Base-by-base conservation (phyloP, 768 basidiomycete genomes). In the Auriscalpium orientale region DNA sequence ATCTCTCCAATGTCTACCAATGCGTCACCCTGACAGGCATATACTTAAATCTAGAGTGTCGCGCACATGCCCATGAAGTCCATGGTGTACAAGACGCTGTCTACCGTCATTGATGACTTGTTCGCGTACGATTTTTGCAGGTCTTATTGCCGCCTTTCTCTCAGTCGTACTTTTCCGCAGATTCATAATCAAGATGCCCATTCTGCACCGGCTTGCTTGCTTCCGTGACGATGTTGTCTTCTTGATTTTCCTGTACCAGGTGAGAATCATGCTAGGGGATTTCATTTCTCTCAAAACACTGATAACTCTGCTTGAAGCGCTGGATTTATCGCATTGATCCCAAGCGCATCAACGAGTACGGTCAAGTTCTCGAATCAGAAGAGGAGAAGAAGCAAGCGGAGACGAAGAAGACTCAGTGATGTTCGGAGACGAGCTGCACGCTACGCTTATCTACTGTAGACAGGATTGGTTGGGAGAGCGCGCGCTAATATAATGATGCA, bases 21-120 rank as follows among this genome's bases (percentile, higher is more conserved):
- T 50, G n/a, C 34, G 34, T 2, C 13, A 38, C 15, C 21, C 46
- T 36, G 9, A 44, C 48, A 62, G 40, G 56, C 46, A 21, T 15
- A 47, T 13, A 12, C 34, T 34, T 13, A 43, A 3, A 13, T 53
- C 28, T 73, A 94, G 88, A 92, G 88, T 68, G 94, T 97, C 37
- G 89, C 95, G 46, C 95, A 98, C 68, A 93, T 98, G 87, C 95
- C 95, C 18, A 95, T 97, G 87, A 97, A 95, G 70, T 89, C 95
- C 4, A 93, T 98, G 91, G 85, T 94, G 62, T 95, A 93, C 78
- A 97, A 95, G 74, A 85, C 89, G 1, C 76, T 95, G 56, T 88
- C 91, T 46, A 91, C 87, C 1, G 88, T 91, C 49, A 89, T 95
- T 46, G 95, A 95, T 72, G 93, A 98, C 70, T 82, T 95, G 63